Evolutionary conservation across 768 basidiomycete species (phyloP), one percentile per base, ranked within the genome.

Genomic region (Crassisporium funariophilum): DNA sequence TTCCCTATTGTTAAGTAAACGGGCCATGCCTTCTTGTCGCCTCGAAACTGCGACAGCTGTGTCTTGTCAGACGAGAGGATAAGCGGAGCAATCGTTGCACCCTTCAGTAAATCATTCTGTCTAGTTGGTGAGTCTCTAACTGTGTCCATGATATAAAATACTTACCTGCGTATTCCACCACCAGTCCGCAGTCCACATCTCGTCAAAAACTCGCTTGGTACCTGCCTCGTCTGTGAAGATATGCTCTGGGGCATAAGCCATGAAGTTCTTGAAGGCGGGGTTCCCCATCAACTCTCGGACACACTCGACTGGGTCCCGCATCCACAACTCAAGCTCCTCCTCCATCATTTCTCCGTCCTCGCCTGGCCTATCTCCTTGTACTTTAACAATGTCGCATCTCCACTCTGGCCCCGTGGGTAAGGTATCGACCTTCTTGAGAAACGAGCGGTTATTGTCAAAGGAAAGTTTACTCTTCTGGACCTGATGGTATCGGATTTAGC

Each of bases 181-280:
- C 78, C 78, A 80, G 37, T 68, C 63, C 0, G 70, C 74, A 0
- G 75, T 78, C 35, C 76, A 63, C 67, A 79, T 69, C 22, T 78
- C 75, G 48, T 68, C 61, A 43, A 65, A 76, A 0, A 75, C 10
- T 0, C 65, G 48, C 0, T 45, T 37, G 1, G 31, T 60, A 7
- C 59, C 23, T 1, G 62, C 56, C 0, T 42, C 53, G 45, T 73
- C 70, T 0, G 51, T 22, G 43, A 64, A 76, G 27, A 74, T 72
- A 6, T 52, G 41, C 50, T 74, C 72, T 0, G 74, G 74, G 0
- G 41, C 50, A 39, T 68, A 60, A 1, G 59, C 44, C 5, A 77
- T 55, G 19, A 65, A 50, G 1, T 20, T 45, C 0, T 58, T 46
- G 51, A 68, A 68, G 20, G 70, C 59, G 0, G 66, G 61, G 35